Percentiles rank a stretch among this genome's conserved stretches.
Evolutionary conservation across 2,329 filamentous ascomycete genomes (phyloP).

Genomic region (Aureobasidium sp.): DNA sequence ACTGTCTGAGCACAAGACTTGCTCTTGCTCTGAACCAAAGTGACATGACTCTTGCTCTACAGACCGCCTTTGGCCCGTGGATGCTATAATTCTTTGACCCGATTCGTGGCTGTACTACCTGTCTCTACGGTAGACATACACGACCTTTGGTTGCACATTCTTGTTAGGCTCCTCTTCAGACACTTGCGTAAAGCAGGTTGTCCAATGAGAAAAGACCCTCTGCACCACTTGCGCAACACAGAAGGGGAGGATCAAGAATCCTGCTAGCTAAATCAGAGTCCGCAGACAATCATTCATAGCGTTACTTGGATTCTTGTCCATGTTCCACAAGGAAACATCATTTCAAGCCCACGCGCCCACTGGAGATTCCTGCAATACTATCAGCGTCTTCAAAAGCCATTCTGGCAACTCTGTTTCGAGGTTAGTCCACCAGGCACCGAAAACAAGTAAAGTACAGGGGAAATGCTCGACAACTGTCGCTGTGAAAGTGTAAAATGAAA

Average conservation of each 20-base stretch:
- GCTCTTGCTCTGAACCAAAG: not conserved
- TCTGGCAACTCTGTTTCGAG: not conserved
- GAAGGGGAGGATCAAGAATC: slow-evolving; percentile 10
- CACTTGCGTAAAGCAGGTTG: not conserved
- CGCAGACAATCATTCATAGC: not conserved
- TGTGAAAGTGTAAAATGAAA: slow-evolving; percentile 11
- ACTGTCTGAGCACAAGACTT: not conserved
- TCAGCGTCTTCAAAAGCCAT: not conserved
- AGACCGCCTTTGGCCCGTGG: not conserved
- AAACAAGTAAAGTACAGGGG: not conserved
- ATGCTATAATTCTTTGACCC: not conserved
- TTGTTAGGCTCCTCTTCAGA: slow-evolving; percentile 6
- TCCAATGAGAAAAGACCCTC: slow-evolving; percentile 15
- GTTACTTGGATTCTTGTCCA: not conserved
- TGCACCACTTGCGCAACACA: not conserved
- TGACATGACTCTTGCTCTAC: not conserved
- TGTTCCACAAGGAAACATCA: not conserved
- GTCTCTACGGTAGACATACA: not conserved
- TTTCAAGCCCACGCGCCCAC: slow-evolving; percentile 4
- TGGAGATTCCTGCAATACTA: not conserved
- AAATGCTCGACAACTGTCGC: slow-evolving; percentile 2
- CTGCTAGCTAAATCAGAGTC: not conserved
- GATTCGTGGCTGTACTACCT: not conserved
- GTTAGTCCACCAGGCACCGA: slow-evolving; percentile 1
- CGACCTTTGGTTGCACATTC: not conserved